These are phyloP conservation scores for Saccharomycopsis selenospora DNA, from an alignment of 805 yeast species.

Conservation along the genomic window DNA sequence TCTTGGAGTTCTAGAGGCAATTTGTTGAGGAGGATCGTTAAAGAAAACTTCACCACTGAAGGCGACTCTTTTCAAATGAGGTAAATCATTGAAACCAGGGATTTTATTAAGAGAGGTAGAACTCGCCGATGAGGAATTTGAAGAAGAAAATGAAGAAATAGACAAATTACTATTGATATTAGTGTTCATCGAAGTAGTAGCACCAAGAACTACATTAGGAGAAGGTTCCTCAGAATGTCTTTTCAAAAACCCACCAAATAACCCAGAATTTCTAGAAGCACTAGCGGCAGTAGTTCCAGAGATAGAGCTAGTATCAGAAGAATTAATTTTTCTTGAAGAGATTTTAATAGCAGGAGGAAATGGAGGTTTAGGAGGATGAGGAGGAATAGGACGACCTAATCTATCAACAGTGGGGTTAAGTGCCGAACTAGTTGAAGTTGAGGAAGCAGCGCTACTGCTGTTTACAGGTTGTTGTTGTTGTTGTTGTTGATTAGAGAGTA, in stretches of 20 bases:
- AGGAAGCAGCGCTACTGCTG: too few species aligned
- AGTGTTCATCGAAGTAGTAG: neutral
- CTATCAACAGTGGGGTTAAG: neutral
- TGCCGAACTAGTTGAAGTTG: neutral
- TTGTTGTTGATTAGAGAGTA: neutral
- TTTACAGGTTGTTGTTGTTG: too few species aligned
- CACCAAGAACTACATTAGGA: neutral
- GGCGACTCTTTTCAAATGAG: conserved; percentile 52
- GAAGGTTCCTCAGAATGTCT: conserved; percentile 14
- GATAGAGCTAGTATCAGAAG: neutral
- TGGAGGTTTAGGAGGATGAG: neutral
- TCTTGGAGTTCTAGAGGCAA: conserved; percentile 72
- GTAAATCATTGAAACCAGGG: conserved; percentile 38
- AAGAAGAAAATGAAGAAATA: conserved; percentile 6
- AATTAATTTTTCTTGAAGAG: too few species aligned
- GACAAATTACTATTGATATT: neutral
- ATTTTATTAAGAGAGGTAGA: conserved; percentile 24
- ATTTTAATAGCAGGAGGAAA: neutral
- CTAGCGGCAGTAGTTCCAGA: neutral
- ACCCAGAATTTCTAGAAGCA: neutral
- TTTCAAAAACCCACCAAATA: neutral
- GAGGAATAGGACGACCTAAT: conserved; percentile 3
- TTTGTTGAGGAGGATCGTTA: conserved; percentile 86
- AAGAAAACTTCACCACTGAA: conserved; percentile 72
- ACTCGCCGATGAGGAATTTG: conserved; percentile 2